phyloP scores from a whole-genome alignment of 441 rosid species.

The Iberis amara region DNA sequence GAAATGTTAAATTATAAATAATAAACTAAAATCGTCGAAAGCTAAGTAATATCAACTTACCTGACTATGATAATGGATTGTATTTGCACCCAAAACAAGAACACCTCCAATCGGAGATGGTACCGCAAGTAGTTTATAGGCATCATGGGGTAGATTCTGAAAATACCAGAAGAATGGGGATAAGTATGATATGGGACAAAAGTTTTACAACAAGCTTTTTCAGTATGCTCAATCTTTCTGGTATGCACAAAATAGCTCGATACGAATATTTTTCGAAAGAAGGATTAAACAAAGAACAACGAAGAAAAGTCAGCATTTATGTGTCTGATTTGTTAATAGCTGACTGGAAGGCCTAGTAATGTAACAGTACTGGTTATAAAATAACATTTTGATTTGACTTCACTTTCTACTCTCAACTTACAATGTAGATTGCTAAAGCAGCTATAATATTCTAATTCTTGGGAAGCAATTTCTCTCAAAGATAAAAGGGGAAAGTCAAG shows the following conservation, averaged over 20 bases:
- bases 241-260: slow-evolving; percentile 4
- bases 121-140: slow-evolving; percentile 93
- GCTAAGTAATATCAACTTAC: slow-evolving; percentile 34
- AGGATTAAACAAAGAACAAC: slow-evolving; percentile 4
- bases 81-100: slow-evolving; percentile 80
- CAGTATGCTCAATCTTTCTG: slow-evolving; percentile 13
- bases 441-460: slow-evolving; percentile 12
- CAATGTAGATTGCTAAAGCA: slow-evolving; percentile 11
- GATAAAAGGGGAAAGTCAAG: slow-evolving; percentile 25
- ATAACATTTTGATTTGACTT: slow-evolving; percentile 12
- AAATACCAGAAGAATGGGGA: slow-evolving; percentile 24
- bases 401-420: slow-evolving; percentile 17
- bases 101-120: slow-evolving; percentile 98
- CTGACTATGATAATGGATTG: slow-evolving; percentile 95
- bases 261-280: background rate
- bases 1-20: slow-evolving; percentile 14
- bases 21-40: slow-evolving; percentile 15
- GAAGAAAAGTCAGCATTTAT: slow-evolving; percentile 1
- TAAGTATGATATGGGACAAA: slow-evolving; percentile 15
- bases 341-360: slow-evolving; percentile 23
- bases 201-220: slow-evolving; percentile 15
- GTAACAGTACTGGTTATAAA: slow-evolving; percentile 7
- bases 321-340: slow-evolving; percentile 15
- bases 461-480: slow-evolving; percentile 5
- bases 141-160: slow-evolving; percentile 96